Conservation (phyloP, 192 early-diverging fungal species). For the Linnemannia zychae region DNA sequence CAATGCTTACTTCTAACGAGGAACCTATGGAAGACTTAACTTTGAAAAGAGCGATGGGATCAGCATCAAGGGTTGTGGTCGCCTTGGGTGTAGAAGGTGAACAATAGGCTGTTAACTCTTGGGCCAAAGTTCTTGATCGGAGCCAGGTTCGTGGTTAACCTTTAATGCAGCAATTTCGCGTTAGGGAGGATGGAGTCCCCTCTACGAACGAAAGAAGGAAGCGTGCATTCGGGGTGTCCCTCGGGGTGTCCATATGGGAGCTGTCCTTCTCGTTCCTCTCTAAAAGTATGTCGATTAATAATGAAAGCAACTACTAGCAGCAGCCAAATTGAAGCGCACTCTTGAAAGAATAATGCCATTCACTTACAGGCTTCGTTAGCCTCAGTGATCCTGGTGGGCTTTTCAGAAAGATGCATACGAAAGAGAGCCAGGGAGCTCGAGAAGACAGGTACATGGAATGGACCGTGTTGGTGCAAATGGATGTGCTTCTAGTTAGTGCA, state of each 20-base stretch:
- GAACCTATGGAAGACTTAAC: too few relatives aligned
- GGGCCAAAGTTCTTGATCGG: conserved; percentile 34
- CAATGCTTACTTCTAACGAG: too few relatives aligned
- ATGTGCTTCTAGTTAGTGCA: too few relatives aligned
- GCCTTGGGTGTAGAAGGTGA: conserved; percentile 43
- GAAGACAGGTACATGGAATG: too few relatives aligned
- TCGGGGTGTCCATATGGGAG: conserved; percentile 20
- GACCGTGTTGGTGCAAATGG: too few relatives aligned
- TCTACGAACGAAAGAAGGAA: conserved; percentile 33
- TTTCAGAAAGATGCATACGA: neutral
- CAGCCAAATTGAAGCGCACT: too few relatives aligned
- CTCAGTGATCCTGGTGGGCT: neutral
- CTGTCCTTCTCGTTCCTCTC: conserved; percentile 29
- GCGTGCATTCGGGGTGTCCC: conserved; percentile 21
- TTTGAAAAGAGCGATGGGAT: too few relatives aligned
- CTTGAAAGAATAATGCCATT: too few relatives aligned
- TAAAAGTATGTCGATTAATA: conserved; percentile 26
- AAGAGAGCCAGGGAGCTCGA: too few relatives aligned
- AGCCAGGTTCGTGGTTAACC: conserved; percentile 41
- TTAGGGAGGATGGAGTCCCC: conserved; percentile 40
- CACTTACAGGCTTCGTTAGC: too few relatives aligned
- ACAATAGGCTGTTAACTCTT: conserved; percentile 32
- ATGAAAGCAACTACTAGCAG: neutral
- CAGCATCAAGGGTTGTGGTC: too few relatives aligned
- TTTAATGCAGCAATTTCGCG: conserved; percentile 43